phyloP scores from a whole-genome alignment of 805 yeast species.

The Wickerhamomyces pijperi region DNA sequence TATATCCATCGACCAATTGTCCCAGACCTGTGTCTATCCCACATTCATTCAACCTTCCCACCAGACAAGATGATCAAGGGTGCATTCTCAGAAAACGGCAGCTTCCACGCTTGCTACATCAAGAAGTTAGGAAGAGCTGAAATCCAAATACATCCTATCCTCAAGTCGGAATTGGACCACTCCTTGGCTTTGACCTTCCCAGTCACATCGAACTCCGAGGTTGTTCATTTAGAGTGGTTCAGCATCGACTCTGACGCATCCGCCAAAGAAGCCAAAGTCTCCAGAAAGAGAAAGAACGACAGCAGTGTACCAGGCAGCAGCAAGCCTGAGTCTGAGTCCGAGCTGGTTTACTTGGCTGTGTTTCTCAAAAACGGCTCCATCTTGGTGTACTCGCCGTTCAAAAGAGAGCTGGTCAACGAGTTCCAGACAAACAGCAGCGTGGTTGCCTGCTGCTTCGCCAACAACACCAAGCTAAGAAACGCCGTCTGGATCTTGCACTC shows the following conservation, averaged over 20 bases:
- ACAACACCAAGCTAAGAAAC: conserved; percentile 12
- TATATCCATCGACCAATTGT: too few relatives aligned
- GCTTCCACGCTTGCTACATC: conserved; percentile 26
- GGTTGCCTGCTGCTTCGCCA: conserved; percentile 12
- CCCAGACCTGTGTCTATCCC: not conserved
- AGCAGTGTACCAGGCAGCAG: not conserved
- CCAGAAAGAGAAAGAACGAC: conserved; percentile 10
- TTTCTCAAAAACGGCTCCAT: conserved; percentile 27
- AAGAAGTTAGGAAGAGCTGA: conserved; percentile 35
- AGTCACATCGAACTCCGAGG: conserved; percentile 27
- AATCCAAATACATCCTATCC: conserved; percentile 28
- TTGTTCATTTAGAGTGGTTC: conserved; percentile 28
- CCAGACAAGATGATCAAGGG: conserved; percentile 4
- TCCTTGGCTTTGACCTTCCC: conserved; percentile 25
- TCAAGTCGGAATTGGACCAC: conserved; percentile 10
- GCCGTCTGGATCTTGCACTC: conserved; percentile 20
- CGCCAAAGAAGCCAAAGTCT: conserved; percentile 17
- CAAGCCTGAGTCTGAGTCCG: too few relatives aligned
- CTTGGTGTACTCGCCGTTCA: conserved; percentile 31
- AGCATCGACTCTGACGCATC: conserved; percentile 8
- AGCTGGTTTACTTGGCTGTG: conserved; percentile 20
- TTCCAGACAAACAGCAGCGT: conserved; percentile 21
- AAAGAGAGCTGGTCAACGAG: conserved; percentile 26
- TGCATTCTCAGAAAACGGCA: conserved; percentile 20
- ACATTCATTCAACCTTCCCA: too few relatives aligned